phyloP scores from a whole-genome alignment of 106 monocot genomes.

The Dendrobium catenatum region DNA sequence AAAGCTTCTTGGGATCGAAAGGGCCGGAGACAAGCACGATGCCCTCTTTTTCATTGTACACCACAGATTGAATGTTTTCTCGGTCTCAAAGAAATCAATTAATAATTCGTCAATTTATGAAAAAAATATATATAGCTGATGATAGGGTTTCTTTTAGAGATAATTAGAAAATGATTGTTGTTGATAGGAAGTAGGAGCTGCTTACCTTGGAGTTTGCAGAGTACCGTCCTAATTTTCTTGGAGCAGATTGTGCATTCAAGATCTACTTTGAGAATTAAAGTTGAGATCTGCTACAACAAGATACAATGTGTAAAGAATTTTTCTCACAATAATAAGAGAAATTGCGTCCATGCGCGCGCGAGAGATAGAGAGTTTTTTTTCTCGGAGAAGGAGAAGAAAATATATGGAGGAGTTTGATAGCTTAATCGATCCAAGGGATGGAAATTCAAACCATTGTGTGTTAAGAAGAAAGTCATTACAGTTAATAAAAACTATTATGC shows the following conservation, averaged over 20 bases:
- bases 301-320: too few species aligned
- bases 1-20: constrained; percentile 29
- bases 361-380: too few species aligned
- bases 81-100: background rate
- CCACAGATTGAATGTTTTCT: constrained; percentile 22
- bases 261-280: constrained; percentile 20
- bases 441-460: too few species aligned
- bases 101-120: too few species aligned
- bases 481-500: too few species aligned
- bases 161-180: background rate
- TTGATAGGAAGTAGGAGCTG: background rate
- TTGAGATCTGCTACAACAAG: background rate
- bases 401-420: too few species aligned
- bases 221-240: constrained; percentile 25
- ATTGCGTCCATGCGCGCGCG: too few species aligned
- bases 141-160: background rate
- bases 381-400: too few species aligned
- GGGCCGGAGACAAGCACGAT: constrained; percentile 23
- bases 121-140: too few species aligned
- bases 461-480: too few species aligned
- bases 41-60: constrained; percentile 41
- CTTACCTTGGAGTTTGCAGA: constrained; percentile 27
- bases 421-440: too few species aligned
- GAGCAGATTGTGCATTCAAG: constrained; percentile 16
- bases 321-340: too few species aligned